Conservation (phyloP, 23 red algal genomes). For the Gracilaria caudata region DNA sequence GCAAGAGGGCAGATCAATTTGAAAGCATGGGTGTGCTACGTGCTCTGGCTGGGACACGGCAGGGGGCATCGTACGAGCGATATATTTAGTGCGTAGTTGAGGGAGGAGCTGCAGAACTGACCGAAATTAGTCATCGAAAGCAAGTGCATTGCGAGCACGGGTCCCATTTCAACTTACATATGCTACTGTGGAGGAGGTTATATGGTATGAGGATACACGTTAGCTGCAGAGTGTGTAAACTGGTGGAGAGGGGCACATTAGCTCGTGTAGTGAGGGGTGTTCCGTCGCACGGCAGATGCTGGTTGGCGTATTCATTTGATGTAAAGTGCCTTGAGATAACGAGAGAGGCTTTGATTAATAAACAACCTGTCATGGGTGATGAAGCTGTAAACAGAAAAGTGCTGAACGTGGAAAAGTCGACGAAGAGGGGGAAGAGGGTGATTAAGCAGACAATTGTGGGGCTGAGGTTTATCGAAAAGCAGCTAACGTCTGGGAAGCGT, state of each 20-base stretch:
- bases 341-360: too few relatives aligned
- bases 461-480: background rate
- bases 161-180: background rate
- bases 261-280: background rate
- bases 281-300: background rate
- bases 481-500: background rate
- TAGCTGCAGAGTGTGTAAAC: too few relatives aligned
- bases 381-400: background rate
- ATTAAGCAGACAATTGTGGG: background rate
- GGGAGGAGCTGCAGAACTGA: background rate
- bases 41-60: background rate
- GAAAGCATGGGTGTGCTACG: too few relatives aligned
- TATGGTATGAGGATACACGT: too few relatives aligned
- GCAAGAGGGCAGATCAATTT: too few relatives aligned
- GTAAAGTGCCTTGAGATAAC: too few relatives aligned
- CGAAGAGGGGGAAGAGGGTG: background rate
- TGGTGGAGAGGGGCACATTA: background rate
- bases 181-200: background rate
- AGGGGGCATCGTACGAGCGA: background rate
- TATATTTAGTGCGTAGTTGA: background rate
- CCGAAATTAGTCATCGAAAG: background rate
- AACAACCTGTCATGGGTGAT: too few relatives aligned
- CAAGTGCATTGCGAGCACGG: background rate
- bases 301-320: too few relatives aligned
- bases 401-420: conserved; percentile 8